Evolutionary conservation across 768 basidiomycete genomes (phyloP).

Genomic region (Boletus rubropictus): DNA sequence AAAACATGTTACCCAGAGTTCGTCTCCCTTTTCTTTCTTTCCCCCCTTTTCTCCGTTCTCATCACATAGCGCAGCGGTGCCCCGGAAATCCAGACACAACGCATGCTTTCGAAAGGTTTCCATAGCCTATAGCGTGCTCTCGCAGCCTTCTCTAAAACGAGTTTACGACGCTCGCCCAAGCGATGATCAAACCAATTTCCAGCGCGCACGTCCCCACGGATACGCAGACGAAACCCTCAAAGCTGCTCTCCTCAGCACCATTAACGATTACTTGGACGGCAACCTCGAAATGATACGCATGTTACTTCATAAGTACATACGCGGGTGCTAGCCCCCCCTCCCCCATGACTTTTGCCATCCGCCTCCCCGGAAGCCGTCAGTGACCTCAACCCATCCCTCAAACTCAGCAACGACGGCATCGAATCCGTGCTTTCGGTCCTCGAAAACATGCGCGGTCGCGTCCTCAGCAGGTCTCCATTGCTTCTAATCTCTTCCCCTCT

Average conservation of each 20-base stretch:
- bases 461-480: conserved; percentile 48
- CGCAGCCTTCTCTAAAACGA: conserved; percentile 61
- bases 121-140: conserved; percentile 76
- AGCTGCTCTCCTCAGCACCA: conserved; percentile 64
- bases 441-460: conserved; percentile 63
- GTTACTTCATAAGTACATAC: conserved; percentile 52
- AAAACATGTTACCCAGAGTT: conserved; percentile 83
- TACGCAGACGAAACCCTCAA: conserved; percentile 77
- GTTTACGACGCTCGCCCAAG: conserved; percentile 59
- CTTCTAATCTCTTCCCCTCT: neutral
- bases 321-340: too few relatives aligned
- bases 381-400: conserved; percentile 73
- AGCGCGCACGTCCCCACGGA: conserved; percentile 44
- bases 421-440: conserved; percentile 68
- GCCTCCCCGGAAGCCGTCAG: conserved; percentile 59
- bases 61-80: conserved; percentile 53
- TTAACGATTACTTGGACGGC: conserved; percentile 80
- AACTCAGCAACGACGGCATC: conserved; percentile 73
- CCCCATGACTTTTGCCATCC: neutral
- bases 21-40: conserved; percentile 33
- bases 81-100: conserved; percentile 70
- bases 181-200: conserved; percentile 42
- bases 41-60: neutral
- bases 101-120: conserved; percentile 79
- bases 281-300: conserved; percentile 82